phyloP scores from a whole-genome alignment of 2,329 filamentous ascomycete genomes.

The Chaetomium olivaceum region DNA sequence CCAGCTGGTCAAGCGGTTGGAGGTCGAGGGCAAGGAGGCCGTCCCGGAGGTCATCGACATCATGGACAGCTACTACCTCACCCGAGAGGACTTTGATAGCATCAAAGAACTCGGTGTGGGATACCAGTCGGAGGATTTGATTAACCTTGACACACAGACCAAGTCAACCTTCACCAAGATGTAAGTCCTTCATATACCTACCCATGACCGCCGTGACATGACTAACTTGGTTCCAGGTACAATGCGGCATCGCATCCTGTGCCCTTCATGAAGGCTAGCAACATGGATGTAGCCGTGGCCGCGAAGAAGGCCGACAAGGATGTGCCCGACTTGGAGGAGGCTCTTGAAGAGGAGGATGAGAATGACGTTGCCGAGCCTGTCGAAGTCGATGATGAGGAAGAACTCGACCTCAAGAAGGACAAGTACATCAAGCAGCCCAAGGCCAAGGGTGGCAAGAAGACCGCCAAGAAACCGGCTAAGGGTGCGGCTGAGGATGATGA shows the following conservation, averaged over 20 bases:
- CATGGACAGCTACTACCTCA: conserved; percentile 97
- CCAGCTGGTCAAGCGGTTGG: conserved; percentile 71
- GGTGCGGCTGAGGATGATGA: conserved; percentile 51
- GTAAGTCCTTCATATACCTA: conserved; percentile 53
- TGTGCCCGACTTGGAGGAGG: conserved; percentile 92
- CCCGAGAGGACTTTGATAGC: conserved; percentile 90
- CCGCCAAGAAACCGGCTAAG: conserved; percentile 57
- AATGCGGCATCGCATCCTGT: conserved; percentile 84
- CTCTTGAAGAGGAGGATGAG: conserved; percentile 87
- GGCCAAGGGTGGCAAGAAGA: conserved; percentile 56
- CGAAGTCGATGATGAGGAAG: conserved; percentile 70
- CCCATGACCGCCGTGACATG: conserved; percentile 1
- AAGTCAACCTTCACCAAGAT: conserved; percentile 87
- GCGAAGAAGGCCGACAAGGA: conserved; percentile 72
- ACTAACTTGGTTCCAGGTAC: conserved; percentile 57
- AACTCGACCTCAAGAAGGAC: conserved; percentile 85
- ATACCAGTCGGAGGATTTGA: conserved; percentile 70
- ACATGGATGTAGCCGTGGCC: conserved; percentile 55
- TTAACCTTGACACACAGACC: conserved; percentile 80
- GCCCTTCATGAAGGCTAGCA: conserved; percentile 93
- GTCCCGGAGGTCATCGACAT: conserved; percentile 84
- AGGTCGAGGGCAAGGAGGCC: conserved; percentile 76
- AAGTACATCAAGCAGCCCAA: conserved; percentile 96
- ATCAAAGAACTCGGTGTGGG: conserved; percentile 91
- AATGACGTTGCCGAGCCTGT: conserved; percentile 60